These are phyloP conservation scores for Medicago ruthenica DNA, from an alignment of 306 rosid species.

Conservation along the genomic window DNA sequence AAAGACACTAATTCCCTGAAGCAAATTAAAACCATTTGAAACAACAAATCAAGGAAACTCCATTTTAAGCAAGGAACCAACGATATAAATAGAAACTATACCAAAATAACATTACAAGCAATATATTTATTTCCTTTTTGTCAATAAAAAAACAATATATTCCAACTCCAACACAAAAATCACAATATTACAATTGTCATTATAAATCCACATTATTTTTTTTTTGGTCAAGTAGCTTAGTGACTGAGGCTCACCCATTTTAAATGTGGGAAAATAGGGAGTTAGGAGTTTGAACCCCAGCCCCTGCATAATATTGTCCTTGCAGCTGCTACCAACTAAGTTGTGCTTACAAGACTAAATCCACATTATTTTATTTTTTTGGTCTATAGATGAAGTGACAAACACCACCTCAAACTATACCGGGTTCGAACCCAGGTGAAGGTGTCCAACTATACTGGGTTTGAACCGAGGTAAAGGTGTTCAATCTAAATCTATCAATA, in stretches of 20 bases:
- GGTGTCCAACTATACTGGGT: too few species aligned
- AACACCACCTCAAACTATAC: too few species aligned
- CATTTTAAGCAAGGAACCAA: constrained; percentile 41
- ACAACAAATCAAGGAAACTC: constrained; percentile 43
- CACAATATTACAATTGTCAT: neutral
- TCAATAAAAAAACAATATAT: neutral
- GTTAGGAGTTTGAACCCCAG: too few species aligned
- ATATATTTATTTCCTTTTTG: neutral
- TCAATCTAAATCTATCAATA: too few species aligned
- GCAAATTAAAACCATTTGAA: constrained; percentile 57
- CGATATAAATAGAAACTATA: constrained; percentile 15
- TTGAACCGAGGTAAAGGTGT: too few species aligned
- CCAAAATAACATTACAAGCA: constrained; percentile 21
- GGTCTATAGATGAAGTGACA: too few species aligned
- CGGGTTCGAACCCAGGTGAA: too few species aligned
- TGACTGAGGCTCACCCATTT: too few species aligned
- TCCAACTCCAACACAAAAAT: constrained; percentile 28
- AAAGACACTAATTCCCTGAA: constrained; percentile 54
- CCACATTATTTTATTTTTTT: neutral
- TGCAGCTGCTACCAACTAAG: too few species aligned
- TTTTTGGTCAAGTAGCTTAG: too few species aligned
- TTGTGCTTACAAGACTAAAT: neutral
- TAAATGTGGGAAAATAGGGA: too few species aligned
- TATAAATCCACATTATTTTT: neutral
- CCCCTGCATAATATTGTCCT: too few species aligned